Evolutionary conservation across 768 basidiomycete genomes (phyloP).

Genomic region (Tricholoma hemisulphureum): DNA sequence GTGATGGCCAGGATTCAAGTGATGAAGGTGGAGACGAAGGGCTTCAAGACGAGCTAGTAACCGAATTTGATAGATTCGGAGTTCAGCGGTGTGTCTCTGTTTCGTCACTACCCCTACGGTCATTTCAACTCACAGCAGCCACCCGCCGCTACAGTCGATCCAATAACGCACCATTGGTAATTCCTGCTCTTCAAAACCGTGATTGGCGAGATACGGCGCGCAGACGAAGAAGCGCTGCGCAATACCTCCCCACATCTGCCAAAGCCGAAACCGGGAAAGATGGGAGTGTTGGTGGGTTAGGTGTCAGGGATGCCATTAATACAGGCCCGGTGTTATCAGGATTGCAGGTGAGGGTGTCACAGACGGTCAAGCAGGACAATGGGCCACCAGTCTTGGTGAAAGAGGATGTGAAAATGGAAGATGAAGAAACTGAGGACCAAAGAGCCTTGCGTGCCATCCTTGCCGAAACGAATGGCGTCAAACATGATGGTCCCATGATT

Average conservation of each 20-base stretch:
- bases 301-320: constrained; percentile 73
- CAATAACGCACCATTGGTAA: constrained; percentile 68
- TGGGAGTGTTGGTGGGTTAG: constrained; percentile 75
- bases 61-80: constrained; percentile 69
- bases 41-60: constrained; percentile 64
- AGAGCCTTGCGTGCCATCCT: constrained; percentile 78
- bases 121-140: constrained; percentile 75
- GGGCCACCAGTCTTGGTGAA: constrained; percentile 19
- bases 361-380: constrained; percentile 27
- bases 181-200: constrained; percentile 80
- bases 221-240: constrained; percentile 51
- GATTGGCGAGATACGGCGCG: constrained; percentile 88
- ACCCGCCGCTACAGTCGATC: constrained; percentile 37
- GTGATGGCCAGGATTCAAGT: constrained; percentile 47
- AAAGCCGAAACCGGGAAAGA: constrained; percentile 57
- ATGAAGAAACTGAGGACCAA: constrained; percentile 70
- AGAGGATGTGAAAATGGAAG: constrained; percentile 24
- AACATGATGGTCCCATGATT: constrained; percentile 41
- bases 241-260: constrained; percentile 67
- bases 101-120: constrained; percentile 31
- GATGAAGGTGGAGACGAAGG: constrained; percentile 61
- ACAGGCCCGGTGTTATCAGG: constrained; percentile 72
- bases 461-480: constrained; percentile 46
- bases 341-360: constrained; percentile 50
- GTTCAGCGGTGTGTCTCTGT: constrained; percentile 79